Evolutionary conservation across 768 basidiomycete genomes (phyloP).

Genomic region (Amyloporia xantha): DNA sequence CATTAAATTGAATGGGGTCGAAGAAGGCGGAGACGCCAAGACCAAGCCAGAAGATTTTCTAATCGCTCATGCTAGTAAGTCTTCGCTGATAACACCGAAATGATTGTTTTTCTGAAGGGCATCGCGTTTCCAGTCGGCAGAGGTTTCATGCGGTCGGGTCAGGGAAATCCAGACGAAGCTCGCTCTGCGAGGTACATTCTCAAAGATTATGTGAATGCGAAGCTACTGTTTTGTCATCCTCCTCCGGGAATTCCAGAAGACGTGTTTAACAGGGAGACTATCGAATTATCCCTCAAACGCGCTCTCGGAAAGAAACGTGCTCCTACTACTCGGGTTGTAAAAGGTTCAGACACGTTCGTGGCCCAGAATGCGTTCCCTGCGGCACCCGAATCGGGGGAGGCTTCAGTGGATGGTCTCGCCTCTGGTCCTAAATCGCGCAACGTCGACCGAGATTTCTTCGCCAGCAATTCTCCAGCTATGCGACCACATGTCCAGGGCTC

Average conservation of each 20-base stretch:
- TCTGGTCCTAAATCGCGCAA: conserved; percentile 52
- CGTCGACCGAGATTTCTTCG: conserved; percentile 83
- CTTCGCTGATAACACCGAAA: not conserved
- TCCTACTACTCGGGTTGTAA: conserved; percentile 78
- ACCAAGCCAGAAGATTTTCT: conserved; percentile 76
- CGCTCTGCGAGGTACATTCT: conserved; percentile 86
- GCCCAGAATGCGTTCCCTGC: conserved; percentile 28
- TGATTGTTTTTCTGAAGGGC: conserved; percentile 2
- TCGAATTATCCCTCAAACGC: conserved; percentile 51
- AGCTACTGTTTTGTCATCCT: conserved; percentile 83
- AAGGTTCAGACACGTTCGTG: conserved; percentile 81
- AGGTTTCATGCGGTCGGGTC: conserved; percentile 88
- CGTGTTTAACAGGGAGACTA: conserved; percentile 69
- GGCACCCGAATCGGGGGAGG: conserved; percentile 18
- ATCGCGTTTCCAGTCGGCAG: conserved; percentile 62
- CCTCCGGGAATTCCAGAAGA: conserved; percentile 66
- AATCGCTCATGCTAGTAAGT: conserved; percentile 88
- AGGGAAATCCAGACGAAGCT: conserved; percentile 97
- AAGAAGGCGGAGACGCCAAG: conserved; percentile 82
- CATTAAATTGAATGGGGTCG: conserved; percentile 54
- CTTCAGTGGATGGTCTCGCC: conserved; percentile 17
- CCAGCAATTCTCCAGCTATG: conserved; percentile 41
- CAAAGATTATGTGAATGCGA: conserved; percentile 96
- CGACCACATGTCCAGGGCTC: conserved; percentile 62
- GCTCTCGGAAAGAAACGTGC: conserved; percentile 80